A percentile compares a stretch with the other conserved stretches of the same genome.
Evolutionary conservation across 495 filamentous ascomycete species (phyloP).

Genomic region (Penicillium diatomitis): DNA sequence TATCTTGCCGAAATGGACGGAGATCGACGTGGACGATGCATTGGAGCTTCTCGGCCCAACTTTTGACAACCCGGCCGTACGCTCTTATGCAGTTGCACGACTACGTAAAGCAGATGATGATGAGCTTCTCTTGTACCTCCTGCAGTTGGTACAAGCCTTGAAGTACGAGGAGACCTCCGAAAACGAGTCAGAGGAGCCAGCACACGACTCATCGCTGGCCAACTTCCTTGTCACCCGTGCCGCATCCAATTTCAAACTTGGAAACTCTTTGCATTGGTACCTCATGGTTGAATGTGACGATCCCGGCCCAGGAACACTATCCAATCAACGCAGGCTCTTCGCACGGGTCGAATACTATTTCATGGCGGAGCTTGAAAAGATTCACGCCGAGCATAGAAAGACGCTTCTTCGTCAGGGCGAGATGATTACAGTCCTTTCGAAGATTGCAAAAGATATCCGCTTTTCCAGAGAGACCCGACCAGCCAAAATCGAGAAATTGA

Average conservation of each 20-base stretch:
- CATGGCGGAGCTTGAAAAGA: conserved; percentile 66
- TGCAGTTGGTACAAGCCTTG: conserved; percentile 92
- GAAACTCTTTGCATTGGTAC: conserved; percentile 97
- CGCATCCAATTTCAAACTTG: conserved; percentile 74
- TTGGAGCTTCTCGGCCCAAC: conserved; percentile 87
- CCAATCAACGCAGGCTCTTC: conserved; percentile 72
- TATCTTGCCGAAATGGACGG: conserved; percentile 87
- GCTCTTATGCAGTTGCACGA: conserved; percentile 88
- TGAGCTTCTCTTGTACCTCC: conserved; percentile 82
- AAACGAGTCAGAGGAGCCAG: conserved; percentile 49
- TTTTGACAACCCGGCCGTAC: conserved; percentile 78
- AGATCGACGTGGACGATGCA: conserved; percentile 95
- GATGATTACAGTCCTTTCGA: conserved; percentile 74
- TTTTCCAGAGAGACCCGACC: conserved; percentile 66
- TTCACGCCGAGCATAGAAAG: conserved; percentile 56
- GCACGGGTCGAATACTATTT: conserved; percentile 90
- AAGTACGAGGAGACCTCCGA: conserved; percentile 79
- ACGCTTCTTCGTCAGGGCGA: conserved; percentile 82
- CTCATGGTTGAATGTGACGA: conserved; percentile 96
- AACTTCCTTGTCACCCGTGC: conserved; percentile 83
- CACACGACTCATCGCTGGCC: conserved; percentile 79
- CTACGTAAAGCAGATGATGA: conserved; percentile 88
- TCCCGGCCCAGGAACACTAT: conserved; percentile 56
- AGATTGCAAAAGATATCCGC: conserved; percentile 84
- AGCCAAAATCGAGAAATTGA: conserved; percentile 72